Evolutionary conservation across 495 filamentous ascomycete genomes (phyloP).

Genomic region (Tuber melanosporum): DNA sequence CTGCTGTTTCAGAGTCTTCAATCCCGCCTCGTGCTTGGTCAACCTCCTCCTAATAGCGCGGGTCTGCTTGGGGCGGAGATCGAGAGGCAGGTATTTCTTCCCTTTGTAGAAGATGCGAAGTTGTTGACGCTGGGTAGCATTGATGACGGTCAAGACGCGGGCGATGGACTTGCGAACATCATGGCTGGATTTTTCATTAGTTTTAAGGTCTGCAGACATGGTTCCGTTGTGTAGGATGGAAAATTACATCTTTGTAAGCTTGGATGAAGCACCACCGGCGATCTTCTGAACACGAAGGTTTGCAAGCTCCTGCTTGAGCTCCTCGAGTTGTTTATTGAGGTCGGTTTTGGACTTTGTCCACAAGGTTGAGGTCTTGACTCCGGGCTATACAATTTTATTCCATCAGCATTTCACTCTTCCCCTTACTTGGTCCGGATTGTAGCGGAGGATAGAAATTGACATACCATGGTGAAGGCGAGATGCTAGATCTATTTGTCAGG

Average conservation of each 20-base stretch:
- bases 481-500: background rate
- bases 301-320: slow-evolving; percentile 89
- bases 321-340: slow-evolving; percentile 82
- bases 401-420: slow-evolving; percentile 28
- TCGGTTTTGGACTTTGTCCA: slow-evolving; percentile 99
- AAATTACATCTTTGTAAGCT: slow-evolving; percentile 90
- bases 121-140: slow-evolving; percentile 94
- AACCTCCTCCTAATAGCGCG: slow-evolving; percentile 89
- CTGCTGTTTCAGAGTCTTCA: slow-evolving; percentile 77
- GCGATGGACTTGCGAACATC: slow-evolving; percentile 99
- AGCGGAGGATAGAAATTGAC: slow-evolving; percentile 32
- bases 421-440: slow-evolving; percentile 12
- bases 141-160: slow-evolving; percentile 96
- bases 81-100: slow-evolving; percentile 97
- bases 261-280: slow-evolving; percentile 78
- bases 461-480: slow-evolving; percentile 48
- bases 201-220: background rate
- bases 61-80: slow-evolving; percentile 94
- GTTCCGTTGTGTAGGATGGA: slow-evolving; percentile 12
- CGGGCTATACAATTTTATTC: slow-evolving; percentile 24
- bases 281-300: slow-evolving; percentile 97
- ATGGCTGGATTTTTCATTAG: slow-evolving; percentile 55
- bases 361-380: slow-evolving; percentile 85
- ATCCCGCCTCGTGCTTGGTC: slow-evolving; percentile 77
- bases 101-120: slow-evolving; percentile 98